phyloP scores from a whole-genome alignment of 2,329 filamentous ascomycete species.

The Aspergillus puulaauensis region DNA sequence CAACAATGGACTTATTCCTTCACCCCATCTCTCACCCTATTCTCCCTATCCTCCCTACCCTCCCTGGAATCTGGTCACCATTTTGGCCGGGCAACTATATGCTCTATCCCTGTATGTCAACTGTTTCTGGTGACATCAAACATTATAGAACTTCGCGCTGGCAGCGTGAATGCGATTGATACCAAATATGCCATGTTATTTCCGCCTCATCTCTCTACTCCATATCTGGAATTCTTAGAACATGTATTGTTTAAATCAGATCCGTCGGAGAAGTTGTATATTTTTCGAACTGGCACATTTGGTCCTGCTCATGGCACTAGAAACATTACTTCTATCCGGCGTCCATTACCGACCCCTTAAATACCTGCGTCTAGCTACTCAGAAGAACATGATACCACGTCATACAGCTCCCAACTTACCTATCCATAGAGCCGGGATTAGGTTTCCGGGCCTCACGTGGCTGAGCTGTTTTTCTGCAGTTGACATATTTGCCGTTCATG shows the following conservation, averaged over 20 bases:
- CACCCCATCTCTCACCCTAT: background rate
- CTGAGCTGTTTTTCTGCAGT: no score
- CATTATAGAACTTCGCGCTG: background rate
- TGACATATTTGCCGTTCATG: no score
- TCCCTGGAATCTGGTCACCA: background rate
- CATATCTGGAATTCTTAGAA: background rate
- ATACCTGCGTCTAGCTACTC: background rate
- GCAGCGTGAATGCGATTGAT: background rate
- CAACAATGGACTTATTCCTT: background rate
- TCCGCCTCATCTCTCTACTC: background rate
- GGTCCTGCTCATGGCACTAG: background rate
- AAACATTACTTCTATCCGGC: background rate
- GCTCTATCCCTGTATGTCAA: background rate
- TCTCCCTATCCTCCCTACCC: no score
- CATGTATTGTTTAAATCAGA: background rate
- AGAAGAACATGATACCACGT: background rate
- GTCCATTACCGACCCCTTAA: no score
- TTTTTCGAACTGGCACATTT: background rate
- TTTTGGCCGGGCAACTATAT: background rate
- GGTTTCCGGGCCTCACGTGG: slow-evolving; percentile 15
- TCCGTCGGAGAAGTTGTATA: background rate
- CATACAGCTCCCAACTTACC: background rate
- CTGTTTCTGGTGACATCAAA: background rate
- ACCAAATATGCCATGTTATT: background rate
- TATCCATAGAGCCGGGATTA: slow-evolving; percentile 5